Percentiles rank a stretch among this genome's conserved stretches.
phyloP scores from a whole-genome alignment of 2,329 filamentous ascomycete species.

The Trichoderma harzianum region DNA sequence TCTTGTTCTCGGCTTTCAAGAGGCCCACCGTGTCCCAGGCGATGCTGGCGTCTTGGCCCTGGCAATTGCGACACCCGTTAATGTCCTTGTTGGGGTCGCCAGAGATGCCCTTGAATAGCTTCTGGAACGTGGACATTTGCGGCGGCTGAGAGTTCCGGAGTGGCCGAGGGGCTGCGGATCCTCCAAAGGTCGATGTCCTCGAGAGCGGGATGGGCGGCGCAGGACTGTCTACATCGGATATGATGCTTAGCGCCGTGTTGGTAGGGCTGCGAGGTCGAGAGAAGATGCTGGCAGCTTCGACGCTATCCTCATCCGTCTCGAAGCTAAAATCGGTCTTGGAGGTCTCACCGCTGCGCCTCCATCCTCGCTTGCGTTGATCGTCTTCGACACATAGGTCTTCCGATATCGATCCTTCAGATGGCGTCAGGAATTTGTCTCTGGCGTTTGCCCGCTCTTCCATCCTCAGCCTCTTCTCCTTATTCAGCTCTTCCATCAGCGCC shows the following conservation, averaged over 20 bases:
- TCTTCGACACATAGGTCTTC: conserved; percentile 56
- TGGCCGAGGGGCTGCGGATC: conserved; percentile 23
- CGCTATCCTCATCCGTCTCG: conserved; percentile 52
- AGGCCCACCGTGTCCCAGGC: conserved; percentile 65
- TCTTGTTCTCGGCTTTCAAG: conserved; percentile 59
- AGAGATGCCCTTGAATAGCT: conserved; percentile 42
- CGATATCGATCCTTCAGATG: conserved; percentile 42
- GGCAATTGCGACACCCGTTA: conserved; percentile 53
- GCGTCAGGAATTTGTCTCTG: conserved; percentile 27
- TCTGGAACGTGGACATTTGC: conserved; percentile 38
- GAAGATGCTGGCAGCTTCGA: conserved; percentile 56
- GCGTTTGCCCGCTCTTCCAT: conserved; percentile 36
- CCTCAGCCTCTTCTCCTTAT: conserved; percentile 48
- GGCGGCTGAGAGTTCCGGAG: conserved; percentile 36
- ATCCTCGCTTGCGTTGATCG: conserved; percentile 40
- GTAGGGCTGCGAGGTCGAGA: conserved; percentile 59
- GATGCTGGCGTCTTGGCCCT: conserved; percentile 55
- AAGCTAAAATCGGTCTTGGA: conserved; percentile 41
- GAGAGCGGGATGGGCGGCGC: conserved; percentile 20
- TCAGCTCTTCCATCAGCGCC: conserved; percentile 48
- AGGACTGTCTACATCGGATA: conserved; percentile 30
- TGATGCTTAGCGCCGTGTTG: conserved; percentile 38
- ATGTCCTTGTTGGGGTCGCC: conserved; percentile 32
- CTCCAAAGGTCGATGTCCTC: conserved; percentile 26
- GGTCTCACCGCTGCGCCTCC: conserved; percentile 44